Conservation (phyloP, 2,329 filamentous ascomycete species). For the Bipolaris cookei region DNA sequence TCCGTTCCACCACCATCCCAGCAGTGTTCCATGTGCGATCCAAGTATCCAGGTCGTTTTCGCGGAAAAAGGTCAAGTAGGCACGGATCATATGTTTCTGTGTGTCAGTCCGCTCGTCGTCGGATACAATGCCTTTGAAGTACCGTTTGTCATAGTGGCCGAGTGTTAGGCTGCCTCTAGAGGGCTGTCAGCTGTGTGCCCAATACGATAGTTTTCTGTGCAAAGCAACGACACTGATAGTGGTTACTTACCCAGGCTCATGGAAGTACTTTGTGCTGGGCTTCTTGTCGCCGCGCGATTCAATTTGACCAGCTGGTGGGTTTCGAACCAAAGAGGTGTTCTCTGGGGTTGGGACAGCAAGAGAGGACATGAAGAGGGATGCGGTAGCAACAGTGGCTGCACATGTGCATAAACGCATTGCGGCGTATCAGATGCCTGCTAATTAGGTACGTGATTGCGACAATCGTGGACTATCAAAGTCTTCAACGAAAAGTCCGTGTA, state of each 20-base stretch:
- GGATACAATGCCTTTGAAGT: slow-evolving; percentile 66
- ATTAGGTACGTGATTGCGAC: slow-evolving; percentile 1
- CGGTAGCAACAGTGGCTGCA: slow-evolving; percentile 26
- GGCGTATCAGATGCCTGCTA: neutral
- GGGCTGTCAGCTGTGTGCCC: slow-evolving; percentile 17
- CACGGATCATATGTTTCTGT: slow-evolving; percentile 72
- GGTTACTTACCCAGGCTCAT: slow-evolving; percentile 46
- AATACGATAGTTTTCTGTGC: neutral
- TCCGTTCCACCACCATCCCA: slow-evolving; percentile 90
- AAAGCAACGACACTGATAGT: neutral
- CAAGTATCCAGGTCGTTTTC: slow-evolving; percentile 76
- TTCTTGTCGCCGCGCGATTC: neutral
- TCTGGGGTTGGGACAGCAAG: slow-evolving; percentile 30
- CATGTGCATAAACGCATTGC: slow-evolving; percentile 40
- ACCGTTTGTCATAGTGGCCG: slow-evolving; percentile 77
- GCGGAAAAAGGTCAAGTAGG: slow-evolving; percentile 73
- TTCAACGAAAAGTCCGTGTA: neutral
- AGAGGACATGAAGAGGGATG: slow-evolving; percentile 26
- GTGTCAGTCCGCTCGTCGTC: slow-evolving; percentile 71
- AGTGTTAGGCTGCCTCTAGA: slow-evolving; percentile 58
- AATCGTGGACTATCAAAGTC: neutral
- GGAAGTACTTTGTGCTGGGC: slow-evolving; percentile 45
- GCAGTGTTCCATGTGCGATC: slow-evolving; percentile 82
- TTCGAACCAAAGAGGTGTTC: neutral
- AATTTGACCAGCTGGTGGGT: neutral